These are phyloP conservation scores for Lunasporangiospora selenospora DNA, from an alignment of 192 early-diverging fungal species.

Conservation along the genomic window DNA sequence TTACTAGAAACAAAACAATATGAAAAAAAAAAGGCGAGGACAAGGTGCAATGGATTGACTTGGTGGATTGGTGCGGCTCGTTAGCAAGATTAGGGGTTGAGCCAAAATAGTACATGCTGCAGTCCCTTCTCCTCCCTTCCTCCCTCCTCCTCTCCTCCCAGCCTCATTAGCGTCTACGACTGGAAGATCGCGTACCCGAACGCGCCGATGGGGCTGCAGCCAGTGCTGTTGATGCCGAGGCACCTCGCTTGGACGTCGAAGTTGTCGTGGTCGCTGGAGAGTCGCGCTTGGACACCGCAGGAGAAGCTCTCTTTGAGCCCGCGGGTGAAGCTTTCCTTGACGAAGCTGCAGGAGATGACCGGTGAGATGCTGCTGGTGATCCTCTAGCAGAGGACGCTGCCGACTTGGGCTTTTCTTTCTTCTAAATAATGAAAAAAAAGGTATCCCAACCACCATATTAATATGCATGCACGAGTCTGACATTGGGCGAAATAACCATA, in stretches of 20 bases:
- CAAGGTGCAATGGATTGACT: no score
- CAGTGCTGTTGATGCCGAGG: no score
- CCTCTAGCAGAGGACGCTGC: background rate
- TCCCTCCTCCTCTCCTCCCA: background rate
- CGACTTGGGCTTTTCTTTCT: conserved; percentile 21
- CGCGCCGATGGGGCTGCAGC: no score
- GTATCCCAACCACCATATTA: background rate
- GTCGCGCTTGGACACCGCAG: conserved; percentile 5
- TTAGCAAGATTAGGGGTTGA: background rate
- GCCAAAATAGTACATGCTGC: background rate
- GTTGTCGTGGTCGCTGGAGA: conserved; percentile 19
- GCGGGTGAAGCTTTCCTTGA: conserved; percentile 2
- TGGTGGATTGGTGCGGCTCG: no score
- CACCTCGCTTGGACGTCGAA: no score
- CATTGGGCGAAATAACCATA: background rate
- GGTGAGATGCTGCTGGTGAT: no score
- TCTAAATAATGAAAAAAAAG: conserved; percentile 15
- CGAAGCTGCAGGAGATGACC: background rate
- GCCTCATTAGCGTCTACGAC: background rate
- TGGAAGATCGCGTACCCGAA: no score
- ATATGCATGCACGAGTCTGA: background rate
- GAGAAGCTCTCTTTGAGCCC: conserved; percentile 1
- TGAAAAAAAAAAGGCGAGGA: no score
- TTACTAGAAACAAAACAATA: no score
- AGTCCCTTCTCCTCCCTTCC: background rate